A percentile compares a stretch with the other conserved stretches of the same genome.
phyloP scores from a whole-genome alignment of 129 eudicot genomes.

The Centrapalus pauciflorus region DNA sequence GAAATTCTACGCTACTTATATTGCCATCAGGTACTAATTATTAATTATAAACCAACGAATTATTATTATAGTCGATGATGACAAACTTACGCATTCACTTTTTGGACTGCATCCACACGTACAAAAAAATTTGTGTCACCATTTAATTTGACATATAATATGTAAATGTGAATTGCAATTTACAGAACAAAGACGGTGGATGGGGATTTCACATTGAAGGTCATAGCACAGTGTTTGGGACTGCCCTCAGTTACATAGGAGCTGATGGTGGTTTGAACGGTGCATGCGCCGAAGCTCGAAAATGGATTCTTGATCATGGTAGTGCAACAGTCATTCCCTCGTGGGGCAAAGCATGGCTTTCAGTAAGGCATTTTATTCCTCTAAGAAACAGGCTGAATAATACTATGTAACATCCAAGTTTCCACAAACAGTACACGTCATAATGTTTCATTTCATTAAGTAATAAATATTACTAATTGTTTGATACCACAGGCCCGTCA shows the following conservation, averaged over 20 bases:
- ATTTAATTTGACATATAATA: too few species aligned
- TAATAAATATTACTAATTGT: too few species aligned
- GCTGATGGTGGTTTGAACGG: conserved; percentile 44
- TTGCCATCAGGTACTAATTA: conserved; percentile 52
- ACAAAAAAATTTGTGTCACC: too few species aligned
- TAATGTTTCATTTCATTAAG: too few species aligned
- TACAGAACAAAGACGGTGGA: conserved; percentile 77
- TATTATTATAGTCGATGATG: too few species aligned
- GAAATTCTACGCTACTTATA: conserved; percentile 58
- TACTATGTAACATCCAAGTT: too few species aligned
- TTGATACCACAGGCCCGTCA: too few species aligned
- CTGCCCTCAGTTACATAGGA: conserved; percentile 48
- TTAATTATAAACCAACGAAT: too few species aligned
- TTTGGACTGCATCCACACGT: too few species aligned
- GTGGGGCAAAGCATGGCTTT: conserved; percentile 82
- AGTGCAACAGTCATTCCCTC: conserved; percentile 57
- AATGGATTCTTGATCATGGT: conserved; percentile 83
- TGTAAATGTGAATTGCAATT: not conserved
- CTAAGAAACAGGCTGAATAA: too few species aligned
- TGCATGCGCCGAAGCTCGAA: conserved; percentile 55
- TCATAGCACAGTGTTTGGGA: conserved; percentile 60
- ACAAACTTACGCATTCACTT: too few species aligned
- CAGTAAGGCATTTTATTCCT: conserved; percentile 21
- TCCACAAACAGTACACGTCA: too few species aligned
- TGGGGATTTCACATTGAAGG: conserved; percentile 82